Evolutionary conservation across 805 yeast species (phyloP).

Genomic region (Saccharomycopsis olivae): DNA sequence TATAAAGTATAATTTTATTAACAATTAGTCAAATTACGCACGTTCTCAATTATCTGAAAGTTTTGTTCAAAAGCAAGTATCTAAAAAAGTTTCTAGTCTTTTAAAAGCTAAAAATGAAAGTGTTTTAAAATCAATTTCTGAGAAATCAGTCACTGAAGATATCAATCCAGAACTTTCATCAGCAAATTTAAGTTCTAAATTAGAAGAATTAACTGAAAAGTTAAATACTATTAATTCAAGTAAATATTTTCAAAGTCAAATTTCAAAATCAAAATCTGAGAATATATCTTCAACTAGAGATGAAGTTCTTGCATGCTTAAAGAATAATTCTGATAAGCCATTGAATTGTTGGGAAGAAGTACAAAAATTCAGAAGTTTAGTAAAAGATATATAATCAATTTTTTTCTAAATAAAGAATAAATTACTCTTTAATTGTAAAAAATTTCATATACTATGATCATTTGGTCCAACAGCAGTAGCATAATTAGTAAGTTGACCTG

Average conservation of each 20-base stretch:
- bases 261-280: conserved; percentile 24
- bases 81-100: conserved; percentile 42
- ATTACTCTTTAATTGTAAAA: too few species aligned
- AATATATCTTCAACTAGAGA: conserved; percentile 37
- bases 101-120: conserved; percentile 43
- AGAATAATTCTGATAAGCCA: conserved; percentile 50
- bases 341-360: conserved; percentile 80
- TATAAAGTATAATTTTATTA: not conserved
- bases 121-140: too few species aligned
- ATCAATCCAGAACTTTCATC: not conserved
- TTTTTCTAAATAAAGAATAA: conserved; percentile 1
- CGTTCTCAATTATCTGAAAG: conserved; percentile 60
- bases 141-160: conserved; percentile 36
- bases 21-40: conserved; percentile 44
- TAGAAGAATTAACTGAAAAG: conserved; percentile 28
- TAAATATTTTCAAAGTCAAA: conserved; percentile 19
- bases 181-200: conserved; percentile 30
- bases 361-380: conserved; percentile 52
- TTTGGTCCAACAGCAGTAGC: conserved; percentile 16
- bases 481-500: conserved; percentile 17
- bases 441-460: conserved; percentile 3
- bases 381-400: conserved; percentile 37
- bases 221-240: conserved; percentile 24
- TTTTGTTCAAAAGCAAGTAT: conserved; percentile 55
- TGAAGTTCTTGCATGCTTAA: conserved; percentile 48